phyloP scores from a whole-genome alignment of 345 rosid species.

The Heritiera littoralis region DNA sequence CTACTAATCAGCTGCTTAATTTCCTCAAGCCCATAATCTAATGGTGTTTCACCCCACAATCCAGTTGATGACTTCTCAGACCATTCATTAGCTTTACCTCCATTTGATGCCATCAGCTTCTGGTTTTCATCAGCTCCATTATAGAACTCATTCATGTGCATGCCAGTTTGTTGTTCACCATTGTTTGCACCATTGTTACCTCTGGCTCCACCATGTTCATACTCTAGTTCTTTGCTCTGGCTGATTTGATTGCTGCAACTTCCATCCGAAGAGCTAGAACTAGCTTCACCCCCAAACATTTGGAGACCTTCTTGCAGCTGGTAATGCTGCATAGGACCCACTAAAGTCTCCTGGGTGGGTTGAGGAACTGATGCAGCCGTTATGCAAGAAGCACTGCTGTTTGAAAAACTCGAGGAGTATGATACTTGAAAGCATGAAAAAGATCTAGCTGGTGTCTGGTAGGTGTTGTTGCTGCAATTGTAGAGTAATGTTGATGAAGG shows the following conservation, averaged over 20 bases:
- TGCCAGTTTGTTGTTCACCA: slow-evolving; percentile 28
- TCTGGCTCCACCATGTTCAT: slow-evolving; percentile 14
- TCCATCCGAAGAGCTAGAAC: slow-evolving; percentile 69
- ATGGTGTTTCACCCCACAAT: slow-evolving; percentile 34
- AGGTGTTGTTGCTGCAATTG: slow-evolving; percentile 30
- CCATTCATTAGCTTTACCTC: background rate
- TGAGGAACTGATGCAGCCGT: slow-evolving; percentile 33
- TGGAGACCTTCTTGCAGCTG: slow-evolving; percentile 34
- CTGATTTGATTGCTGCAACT: slow-evolving; percentile 45
- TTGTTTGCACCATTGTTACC: slow-evolving; percentile 9
- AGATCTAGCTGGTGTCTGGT: slow-evolving; percentile 29
- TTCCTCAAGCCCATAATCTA: slow-evolving; percentile 73
- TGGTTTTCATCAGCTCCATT: slow-evolving; percentile 33
- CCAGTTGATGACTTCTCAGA: slow-evolving; percentile 9
- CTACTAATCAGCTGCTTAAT: slow-evolving; percentile 71
- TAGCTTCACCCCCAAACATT: slow-evolving; percentile 44
- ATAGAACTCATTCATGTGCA: slow-evolving; percentile 17
- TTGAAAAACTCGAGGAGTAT: slow-evolving; percentile 38
- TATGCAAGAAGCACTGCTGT: slow-evolving; percentile 36
- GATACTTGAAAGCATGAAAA: slow-evolving; percentile 29
- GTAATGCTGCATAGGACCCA: slow-evolving; percentile 31
- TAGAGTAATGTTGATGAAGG: slow-evolving; percentile 30
- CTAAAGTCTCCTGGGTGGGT: slow-evolving; percentile 29
- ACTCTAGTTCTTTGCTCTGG: slow-evolving; percentile 36
- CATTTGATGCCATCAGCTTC: slow-evolving; percentile 28